Base-by-base conservation (phyloP, 1,139 yeast species). In the Candida freyschussii region DNA sequence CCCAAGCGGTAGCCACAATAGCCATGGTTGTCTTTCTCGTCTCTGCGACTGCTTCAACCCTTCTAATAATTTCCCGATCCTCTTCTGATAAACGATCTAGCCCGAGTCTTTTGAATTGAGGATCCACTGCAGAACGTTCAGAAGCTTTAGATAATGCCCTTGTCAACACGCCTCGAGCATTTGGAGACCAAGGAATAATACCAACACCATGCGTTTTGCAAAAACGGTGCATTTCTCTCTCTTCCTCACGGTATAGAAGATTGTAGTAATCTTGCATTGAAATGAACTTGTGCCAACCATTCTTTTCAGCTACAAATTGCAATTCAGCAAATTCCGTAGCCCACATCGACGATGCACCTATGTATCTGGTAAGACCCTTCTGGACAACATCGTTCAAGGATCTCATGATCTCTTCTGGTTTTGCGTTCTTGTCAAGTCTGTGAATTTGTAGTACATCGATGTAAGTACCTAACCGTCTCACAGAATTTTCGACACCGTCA, bases 331-430 rank as follows among this genome's bases (percentile, higher is more conserved):
- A 75, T 34, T 68, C 67, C 21, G 54, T 52, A 2, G 70, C 61
- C 33, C 55, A 59, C 79, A 75, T 74, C 1, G 75, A 52, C 1
- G 78, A 72, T 2, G 80, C 79, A n/a, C 81, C 81, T 34, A 75
- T 61, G 50, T 75, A 75, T 35, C 78, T 62, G 6, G 65, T 59
- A 21, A 56, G 53, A 1, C 80, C 81, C 16, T 56, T 42, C 38
- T 63, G 63, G 17, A 74, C 71, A 23, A 70, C 61, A 44, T 69
- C 74, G 44, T 75, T 69, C 41, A 75, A 57, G 2, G 78, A 69
- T 42, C 55, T 62, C 79, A 75, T 72, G 25, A 66, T 66, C 44
- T 75, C 80, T 35, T 62, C 64, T 33, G 62, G 59, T 21, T 72
- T 67, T 5, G 67, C 60, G 1, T 55, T 48, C 20, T 47, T 41